These are phyloP conservation scores for Phenoliferia sp. DNA, from an alignment of 1,284 basidiomycete species.

Conservation along the genomic window DNA sequence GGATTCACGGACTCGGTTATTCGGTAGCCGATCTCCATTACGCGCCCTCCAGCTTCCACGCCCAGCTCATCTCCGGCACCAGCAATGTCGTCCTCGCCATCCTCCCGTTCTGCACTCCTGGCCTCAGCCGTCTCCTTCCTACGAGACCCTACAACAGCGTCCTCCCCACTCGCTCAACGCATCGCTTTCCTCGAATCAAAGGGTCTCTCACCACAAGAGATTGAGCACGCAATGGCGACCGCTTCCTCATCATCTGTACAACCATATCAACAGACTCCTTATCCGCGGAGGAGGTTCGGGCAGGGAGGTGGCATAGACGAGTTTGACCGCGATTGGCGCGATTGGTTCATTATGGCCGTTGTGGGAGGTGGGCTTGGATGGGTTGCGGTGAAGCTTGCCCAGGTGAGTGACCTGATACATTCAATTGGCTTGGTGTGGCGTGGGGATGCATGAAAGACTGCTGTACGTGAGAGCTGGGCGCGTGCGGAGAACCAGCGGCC, in stretches of 20 bases:
- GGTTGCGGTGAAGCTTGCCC: slow-evolving; percentile 77
- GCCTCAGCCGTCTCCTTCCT: slow-evolving; percentile 35
- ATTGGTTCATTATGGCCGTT: slow-evolving; percentile 93
- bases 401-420: slow-evolving; percentile 50
- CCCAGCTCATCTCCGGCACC: too few relatives aligned
- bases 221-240: slow-evolving; percentile 67
- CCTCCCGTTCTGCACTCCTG: slow-evolving; percentile 7
- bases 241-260: slow-evolving; percentile 5
- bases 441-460: not conserved
- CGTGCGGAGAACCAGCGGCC: not conserved
- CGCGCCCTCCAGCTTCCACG: too few relatives aligned
- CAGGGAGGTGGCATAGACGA: slow-evolving; percentile 35
- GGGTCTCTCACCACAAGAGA: slow-evolving; percentile 76
- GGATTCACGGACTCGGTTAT: too few relatives aligned
- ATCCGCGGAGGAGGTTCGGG: slow-evolving; percentile 7
- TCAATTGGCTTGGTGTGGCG: not conserved
- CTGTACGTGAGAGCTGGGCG: not conserved
- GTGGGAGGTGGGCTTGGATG: slow-evolving; percentile 71
- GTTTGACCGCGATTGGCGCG: slow-evolving; percentile 76
- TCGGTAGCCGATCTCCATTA: too few relatives aligned
- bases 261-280: not conserved
- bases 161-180: slow-evolving; percentile 73
- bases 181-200: slow-evolving; percentile 93
- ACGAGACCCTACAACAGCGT: slow-evolving; percentile 43
- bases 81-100: slow-evolving; percentile 4